Evolutionary conservation across 495 filamentous ascomycete genomes (phyloP).

Genomic region (Aspergillus mulundensis): DNA sequence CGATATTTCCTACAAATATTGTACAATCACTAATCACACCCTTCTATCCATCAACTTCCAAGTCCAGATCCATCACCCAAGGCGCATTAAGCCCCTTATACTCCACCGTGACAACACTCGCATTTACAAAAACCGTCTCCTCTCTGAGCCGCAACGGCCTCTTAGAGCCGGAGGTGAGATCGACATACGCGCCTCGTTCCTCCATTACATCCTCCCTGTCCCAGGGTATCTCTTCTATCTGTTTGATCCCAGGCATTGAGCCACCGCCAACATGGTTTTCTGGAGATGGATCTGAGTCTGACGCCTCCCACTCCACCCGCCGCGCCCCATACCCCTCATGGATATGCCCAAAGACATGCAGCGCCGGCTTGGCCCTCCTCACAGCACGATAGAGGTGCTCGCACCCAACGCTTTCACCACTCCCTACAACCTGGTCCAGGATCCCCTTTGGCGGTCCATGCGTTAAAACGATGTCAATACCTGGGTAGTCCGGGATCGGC

Average conservation of each 20-base stretch:
- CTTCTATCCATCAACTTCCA: slow-evolving; percentile 2
- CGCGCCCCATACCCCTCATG: slow-evolving; percentile 71
- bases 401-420: slow-evolving; percentile 42
- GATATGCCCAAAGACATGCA: slow-evolving; percentile 62
- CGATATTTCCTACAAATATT: neutral
- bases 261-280: too few species aligned
- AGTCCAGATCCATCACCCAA: slow-evolving; percentile 62
- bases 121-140: slow-evolving; percentile 73
- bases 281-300: neutral
- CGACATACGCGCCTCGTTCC: slow-evolving; percentile 38
- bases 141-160: slow-evolving; percentile 41
- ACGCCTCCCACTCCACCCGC: slow-evolving; percentile 49
- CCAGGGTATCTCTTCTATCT: neutral
- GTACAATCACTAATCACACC: neutral
- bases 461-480: slow-evolving; percentile 64
- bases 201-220: slow-evolving; percentile 41
- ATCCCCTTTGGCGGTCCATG: slow-evolving; percentile 66
- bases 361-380: slow-evolving; percentile 37
- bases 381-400: slow-evolving; percentile 43
- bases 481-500: slow-evolving; percentile 45
- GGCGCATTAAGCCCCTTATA: slow-evolving; percentile 53
- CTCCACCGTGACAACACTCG: slow-evolving; percentile 51
- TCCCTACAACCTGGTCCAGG: slow-evolving; percentile 44
- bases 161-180: slow-evolving; percentile 28
- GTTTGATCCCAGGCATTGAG: slow-evolving; percentile 12